Evolutionary conservation across 257 asterid genomes (phyloP), one percentile per base, ranked within the genome.

Genomic region (Gynochthodes officinalis): DNA sequence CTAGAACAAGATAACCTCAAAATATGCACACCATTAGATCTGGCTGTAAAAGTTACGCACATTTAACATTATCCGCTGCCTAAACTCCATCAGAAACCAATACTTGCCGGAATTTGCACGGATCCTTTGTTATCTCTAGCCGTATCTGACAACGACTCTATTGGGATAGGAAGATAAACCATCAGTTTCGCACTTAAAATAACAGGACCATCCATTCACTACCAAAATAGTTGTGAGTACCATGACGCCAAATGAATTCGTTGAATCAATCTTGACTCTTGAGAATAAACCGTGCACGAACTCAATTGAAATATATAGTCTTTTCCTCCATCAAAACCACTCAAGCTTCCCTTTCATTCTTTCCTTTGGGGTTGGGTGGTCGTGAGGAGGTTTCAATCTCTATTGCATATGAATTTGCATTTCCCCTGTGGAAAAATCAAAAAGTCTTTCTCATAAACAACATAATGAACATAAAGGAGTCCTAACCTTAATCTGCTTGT

Each of bases 1-100:
- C 72, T 64, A 50, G 70, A 71, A 72, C 71, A 74, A 69, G 75
- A 65, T 43, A 79, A 30, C 53, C 48, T 61, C 69, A 52, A 57
- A 69, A 72, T 28, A 50, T 28, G 35, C 66, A 68, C 37, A 33
- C 4, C 23, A 60, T 23, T 13, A 46, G n/a, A n/a, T n/a, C n/a
- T n/a, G n/a, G n/a, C n/a, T n/a, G n/a, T n/a, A n/a, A n/a, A n/a
- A n/a, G n/a, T n/a, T n/a, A n/a, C n/a, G n/a, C n/a, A n/a, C n/a
- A n/a, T n/a, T n/a, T n/a, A n/a, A n/a, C n/a, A n/a, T n/a, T 43
- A 43, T 13, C 49, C 49, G 15, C 49, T 13, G 9, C 49, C 49
- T 1, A 43, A 43, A 43, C 49, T 7, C 15, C 49, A 5, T 7
- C 15, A 43, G 21, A 50, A 8, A 50, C 55, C 55, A 50, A 15